These are phyloP conservation scores for Aspergillus diversus DNA, from an alignment of 495 filamentous ascomycete genomes.

Conservation along the genomic window DNA sequence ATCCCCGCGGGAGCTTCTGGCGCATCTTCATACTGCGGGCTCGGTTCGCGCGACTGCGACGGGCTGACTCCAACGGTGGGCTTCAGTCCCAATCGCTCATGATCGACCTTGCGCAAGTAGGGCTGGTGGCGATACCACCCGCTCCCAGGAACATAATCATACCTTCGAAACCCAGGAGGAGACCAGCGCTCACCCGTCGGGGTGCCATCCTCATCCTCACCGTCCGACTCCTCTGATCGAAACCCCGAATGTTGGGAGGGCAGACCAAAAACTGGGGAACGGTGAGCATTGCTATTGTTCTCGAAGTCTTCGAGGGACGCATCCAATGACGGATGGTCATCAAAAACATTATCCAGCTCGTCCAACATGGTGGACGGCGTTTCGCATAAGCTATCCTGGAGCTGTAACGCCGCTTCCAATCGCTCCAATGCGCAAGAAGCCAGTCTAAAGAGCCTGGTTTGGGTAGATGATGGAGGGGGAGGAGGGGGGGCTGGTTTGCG, in stretches of 20 bases:
- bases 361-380: constrained; percentile 53
- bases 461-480: constrained; percentile 13
- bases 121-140: constrained; percentile 66
- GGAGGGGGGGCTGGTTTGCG: constrained; percentile 17
- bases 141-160: constrained; percentile 51
- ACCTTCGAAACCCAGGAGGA: constrained; percentile 60
- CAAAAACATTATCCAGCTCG: constrained; percentile 57
- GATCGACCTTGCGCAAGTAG: constrained; percentile 41
- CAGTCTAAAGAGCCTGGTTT: constrained; percentile 13
- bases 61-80: constrained; percentile 50
- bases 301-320: constrained; percentile 80
- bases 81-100: constrained; percentile 41
- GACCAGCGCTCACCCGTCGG: constrained; percentile 54
- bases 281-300: constrained; percentile 52
- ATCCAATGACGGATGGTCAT: constrained; percentile 71
- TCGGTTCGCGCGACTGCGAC: constrained; percentile 55
- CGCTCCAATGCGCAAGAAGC: constrained; percentile 26
- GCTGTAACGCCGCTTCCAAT: constrained; percentile 24
- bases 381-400: constrained; percentile 28
- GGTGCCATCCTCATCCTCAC: constrained; percentile 42
- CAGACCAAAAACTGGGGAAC: constrained; percentile 59
- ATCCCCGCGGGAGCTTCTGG: constrained; percentile 40
- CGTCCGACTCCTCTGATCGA: constrained; percentile 64
- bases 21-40: constrained; percentile 60
- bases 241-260: constrained; percentile 80